Evolutionary conservation across 768 basidiomycete genomes (phyloP).

Genomic region (Suillus alpinus): DNA sequence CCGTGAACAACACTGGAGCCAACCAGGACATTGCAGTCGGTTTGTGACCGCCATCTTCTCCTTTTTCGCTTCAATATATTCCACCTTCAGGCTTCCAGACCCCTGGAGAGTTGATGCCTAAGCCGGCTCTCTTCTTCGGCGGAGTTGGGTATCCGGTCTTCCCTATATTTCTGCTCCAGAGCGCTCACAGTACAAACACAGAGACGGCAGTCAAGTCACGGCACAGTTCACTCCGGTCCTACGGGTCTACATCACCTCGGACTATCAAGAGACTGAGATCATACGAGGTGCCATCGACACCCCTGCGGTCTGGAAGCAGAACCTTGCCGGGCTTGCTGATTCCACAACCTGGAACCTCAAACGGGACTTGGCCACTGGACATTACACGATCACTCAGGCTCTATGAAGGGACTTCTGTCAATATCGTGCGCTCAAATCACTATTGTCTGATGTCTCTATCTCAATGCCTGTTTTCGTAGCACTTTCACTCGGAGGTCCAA

Average conservation of each 20-base stretch:
- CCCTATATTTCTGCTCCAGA: not conserved
- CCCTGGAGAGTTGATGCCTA: not conserved
- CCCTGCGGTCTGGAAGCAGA: not conserved
- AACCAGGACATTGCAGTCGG: not conserved
- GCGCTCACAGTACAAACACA: not conserved
- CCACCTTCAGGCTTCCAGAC: not conserved
- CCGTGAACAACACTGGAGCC: not conserved
- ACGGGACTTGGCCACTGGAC: not conserved
- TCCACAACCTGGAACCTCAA: not conserved
- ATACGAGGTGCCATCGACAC: not conserved
- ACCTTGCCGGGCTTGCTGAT: not conserved
- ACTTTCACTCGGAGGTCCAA: no score
- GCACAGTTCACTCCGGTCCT: not conserved
- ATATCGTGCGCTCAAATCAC: not conserved
- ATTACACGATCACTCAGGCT: not conserved
- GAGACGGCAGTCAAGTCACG: not conserved
- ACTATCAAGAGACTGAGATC: slow-evolving; percentile 1
- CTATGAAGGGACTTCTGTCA: not conserved
- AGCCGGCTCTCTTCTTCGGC: not conserved
- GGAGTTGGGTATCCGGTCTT: not conserved
- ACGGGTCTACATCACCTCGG: not conserved
- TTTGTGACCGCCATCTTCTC: not conserved
- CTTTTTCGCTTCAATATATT: not conserved
- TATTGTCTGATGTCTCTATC: not conserved
- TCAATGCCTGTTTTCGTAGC: not conserved